Conservation (phyloP, 257 asterid genomes). For the Solanum sejunctum region DNA sequence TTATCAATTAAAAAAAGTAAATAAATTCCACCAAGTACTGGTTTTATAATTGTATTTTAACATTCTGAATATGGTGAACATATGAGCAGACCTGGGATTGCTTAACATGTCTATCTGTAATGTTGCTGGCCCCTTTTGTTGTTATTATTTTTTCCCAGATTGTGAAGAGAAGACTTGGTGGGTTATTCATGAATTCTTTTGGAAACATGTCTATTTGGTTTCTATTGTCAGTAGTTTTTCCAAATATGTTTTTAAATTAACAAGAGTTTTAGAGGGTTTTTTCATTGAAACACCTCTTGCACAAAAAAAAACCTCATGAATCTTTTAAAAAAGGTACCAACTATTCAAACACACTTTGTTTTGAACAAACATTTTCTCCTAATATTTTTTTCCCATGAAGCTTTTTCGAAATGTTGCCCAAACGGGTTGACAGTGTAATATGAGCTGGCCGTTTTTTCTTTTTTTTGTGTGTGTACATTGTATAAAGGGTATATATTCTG, state of each 20-base stretch:
- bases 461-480: neutral
- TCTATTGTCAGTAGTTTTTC: neutral
- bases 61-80: neutral
- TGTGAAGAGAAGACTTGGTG: neutral
- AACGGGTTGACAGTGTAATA: neutral
- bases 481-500: neutral
- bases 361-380: neutral
- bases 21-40: neutral
- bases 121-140: neutral
- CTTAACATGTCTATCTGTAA: neutral
- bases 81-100: neutral
- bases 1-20: neutral
- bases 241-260: neutral
- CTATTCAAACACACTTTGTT: neutral
- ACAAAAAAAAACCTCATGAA: neutral
- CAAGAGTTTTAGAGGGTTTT: neutral
- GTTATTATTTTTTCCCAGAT: neutral
- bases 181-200: neutral
- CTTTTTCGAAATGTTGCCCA: neutral
- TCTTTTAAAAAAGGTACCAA: neutral
- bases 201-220: neutral
- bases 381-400: neutral
- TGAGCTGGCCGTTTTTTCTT: neutral
- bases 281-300: neutral
- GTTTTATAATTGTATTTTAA: neutral